phyloP scores from a whole-genome alignment of 1,284 basidiomycete genomes.

The Tremellales sp. region DNA sequence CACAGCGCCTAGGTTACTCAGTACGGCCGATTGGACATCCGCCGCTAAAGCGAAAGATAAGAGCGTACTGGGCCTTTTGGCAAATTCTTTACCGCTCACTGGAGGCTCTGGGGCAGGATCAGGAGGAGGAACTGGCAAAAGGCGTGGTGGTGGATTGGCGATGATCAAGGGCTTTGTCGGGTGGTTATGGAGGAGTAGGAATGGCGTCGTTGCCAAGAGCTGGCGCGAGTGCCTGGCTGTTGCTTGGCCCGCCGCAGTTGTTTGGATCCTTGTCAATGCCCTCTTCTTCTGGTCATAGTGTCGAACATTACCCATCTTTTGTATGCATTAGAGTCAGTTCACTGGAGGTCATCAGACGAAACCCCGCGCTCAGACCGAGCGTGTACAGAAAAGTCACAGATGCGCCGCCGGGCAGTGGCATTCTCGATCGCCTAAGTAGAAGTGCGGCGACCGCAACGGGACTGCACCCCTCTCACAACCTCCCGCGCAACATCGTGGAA shows the following conservation, averaged over 20 bases:
- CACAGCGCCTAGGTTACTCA: conserved; percentile 28
- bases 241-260: conserved; percentile 36
- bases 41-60: conserved; percentile 42
- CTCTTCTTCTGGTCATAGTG: conserved; percentile 33
- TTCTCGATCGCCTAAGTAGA: no score
- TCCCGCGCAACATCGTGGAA: no score
- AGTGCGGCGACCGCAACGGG: no score
- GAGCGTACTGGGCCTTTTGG: conserved; percentile 30
- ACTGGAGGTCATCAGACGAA: no score
- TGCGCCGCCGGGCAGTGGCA: no score
- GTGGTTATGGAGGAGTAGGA: conserved; percentile 39
- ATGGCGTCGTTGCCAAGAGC: conserved; percentile 37
- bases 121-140: neutral
- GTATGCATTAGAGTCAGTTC: no score
- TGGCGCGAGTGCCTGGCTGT: conserved; percentile 34
- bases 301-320: neutral
- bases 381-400: no score
- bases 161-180: conserved; percentile 18
- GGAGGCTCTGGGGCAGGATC: neutral
- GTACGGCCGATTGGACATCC: conserved; percentile 36
- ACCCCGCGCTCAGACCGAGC: no score
- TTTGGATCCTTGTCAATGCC: conserved; percentile 44
- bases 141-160: conserved; percentile 42
- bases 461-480: no score
- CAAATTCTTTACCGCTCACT: conserved; percentile 11